A percentile compares a stretch with the other conserved stretches of the same genome.
phyloP scores from a whole-genome alignment of 495 filamentous ascomycete genomes.

The Daldinia caldariorum region DNA sequence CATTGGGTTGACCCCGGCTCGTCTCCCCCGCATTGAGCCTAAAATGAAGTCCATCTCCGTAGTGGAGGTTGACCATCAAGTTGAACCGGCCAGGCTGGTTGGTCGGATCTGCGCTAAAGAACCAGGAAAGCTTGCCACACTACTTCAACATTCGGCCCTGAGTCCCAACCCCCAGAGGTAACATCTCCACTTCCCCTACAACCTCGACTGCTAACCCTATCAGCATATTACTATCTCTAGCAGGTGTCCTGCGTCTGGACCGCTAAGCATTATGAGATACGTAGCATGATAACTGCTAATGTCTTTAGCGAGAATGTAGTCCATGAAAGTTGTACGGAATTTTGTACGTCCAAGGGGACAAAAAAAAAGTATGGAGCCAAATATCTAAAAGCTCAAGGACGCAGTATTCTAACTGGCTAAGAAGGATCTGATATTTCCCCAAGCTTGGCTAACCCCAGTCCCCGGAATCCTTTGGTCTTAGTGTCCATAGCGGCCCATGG shows the following conservation, averaged over 20 bases:
- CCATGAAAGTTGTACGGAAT: not conserved
- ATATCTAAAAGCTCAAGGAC: not conserved
- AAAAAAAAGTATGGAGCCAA: not conserved
- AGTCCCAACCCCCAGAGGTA: conserved; percentile 23
- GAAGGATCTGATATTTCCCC: conserved; percentile 26
- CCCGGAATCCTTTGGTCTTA: conserved; percentile 27
- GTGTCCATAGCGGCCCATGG: conserved; percentile 28
- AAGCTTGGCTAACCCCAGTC: conserved; percentile 32
- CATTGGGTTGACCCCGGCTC: conserved; percentile 21
- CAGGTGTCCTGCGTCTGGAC: conserved; percentile 9
- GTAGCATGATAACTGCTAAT: not conserved
- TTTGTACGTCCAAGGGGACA: not conserved
- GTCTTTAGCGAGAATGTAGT: conserved; percentile 2
- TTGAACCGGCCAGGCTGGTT: conserved; percentile 34
- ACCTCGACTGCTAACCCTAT: conserved; percentile 31
- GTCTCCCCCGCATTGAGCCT: conserved; percentile 48
- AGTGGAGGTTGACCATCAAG: conserved; percentile 31
- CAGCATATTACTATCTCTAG: conserved; percentile 18
- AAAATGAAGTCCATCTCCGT: conserved; percentile 42
- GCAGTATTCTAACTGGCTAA: not conserved
- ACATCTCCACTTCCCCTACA: conserved; percentile 37
- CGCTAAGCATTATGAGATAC: conserved; percentile 1
- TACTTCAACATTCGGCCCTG: conserved; percentile 33
- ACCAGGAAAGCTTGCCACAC: conserved; percentile 32
- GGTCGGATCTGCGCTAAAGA: conserved; percentile 28